Conservation (phyloP, 2,329 filamentous ascomycete genomes). For the Fusarium stilboides region DNA sequence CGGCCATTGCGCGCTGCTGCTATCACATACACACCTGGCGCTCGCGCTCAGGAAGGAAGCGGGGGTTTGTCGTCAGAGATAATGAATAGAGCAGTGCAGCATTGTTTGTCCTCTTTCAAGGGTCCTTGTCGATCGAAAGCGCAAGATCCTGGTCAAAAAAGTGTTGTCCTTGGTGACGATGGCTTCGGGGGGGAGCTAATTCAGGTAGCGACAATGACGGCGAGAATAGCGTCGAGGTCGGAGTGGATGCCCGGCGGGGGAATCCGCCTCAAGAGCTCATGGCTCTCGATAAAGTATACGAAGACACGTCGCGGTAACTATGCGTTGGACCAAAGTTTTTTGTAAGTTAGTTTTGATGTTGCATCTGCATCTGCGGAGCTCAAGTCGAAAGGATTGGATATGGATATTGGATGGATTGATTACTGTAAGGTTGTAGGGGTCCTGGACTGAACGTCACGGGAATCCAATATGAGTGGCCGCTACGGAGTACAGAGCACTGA, state of each 20-base stretch:
- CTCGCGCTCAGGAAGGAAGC: conserved; percentile 34
- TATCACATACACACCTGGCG: conserved; percentile 43
- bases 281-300: conserved; percentile 18
- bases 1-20: conserved; percentile 47
- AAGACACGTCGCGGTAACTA: conserved; percentile 16
- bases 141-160: conserved; percentile 31
- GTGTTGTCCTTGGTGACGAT: conserved; percentile 45
- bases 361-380: conserved; percentile 35
- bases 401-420: conserved; percentile 12
- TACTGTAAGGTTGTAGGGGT: conserved; percentile 30
- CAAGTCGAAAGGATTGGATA: conserved; percentile 31
- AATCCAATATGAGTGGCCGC: conserved; percentile 16
- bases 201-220: conserved; percentile 26
- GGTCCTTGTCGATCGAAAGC: conserved; percentile 39
- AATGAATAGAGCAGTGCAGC: conserved; percentile 40
- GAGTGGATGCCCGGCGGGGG: conserved; percentile 41
- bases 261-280: conserved; percentile 46
- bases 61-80: conserved; percentile 39
- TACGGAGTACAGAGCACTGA: conserved; percentile 37
- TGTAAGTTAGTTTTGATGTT: conserved; percentile 34
- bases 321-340: conserved; percentile 20
- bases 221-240: conserved; percentile 22
- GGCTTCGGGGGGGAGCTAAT: conserved; percentile 24
- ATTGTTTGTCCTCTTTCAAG: conserved; percentile 43
- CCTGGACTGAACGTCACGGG: conserved; percentile 38